Conservation (phyloP, 768 basidiomycete species). For the Boletus edulis region DNA sequence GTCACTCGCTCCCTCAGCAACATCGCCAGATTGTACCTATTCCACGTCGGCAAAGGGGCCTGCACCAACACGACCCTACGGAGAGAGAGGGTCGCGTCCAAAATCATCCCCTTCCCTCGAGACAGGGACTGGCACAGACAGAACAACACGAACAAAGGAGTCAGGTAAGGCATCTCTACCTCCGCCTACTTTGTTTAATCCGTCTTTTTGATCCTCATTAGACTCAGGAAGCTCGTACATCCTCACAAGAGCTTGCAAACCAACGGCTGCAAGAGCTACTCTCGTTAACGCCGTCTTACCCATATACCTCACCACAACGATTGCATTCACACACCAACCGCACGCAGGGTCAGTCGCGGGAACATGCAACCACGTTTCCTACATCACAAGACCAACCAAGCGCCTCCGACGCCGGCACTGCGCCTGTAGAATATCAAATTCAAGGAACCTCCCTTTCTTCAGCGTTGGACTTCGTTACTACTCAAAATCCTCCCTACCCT, state of each 20-base stretch:
- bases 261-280: conserved; percentile 28
- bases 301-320: not conserved
- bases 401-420: not conserved
- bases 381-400: not conserved
- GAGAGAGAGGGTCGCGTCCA: not conserved
- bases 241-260: conserved; percentile 11
- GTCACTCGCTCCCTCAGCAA: not conserved
- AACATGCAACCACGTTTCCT: not conserved
- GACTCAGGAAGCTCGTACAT: not conserved
- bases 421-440: not conserved
- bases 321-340: not conserved
- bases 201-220: not conserved
- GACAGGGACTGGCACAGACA: not conserved
- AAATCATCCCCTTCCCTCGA: not conserved
- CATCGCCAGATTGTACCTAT: conserved; percentile 12
- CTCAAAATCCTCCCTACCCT: conserved; percentile 4
- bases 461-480: not conserved
- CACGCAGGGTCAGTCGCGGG: conserved; percentile 1
- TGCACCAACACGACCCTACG: not conserved
- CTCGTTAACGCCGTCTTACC: conserved; percentile 5
- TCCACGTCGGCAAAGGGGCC: conserved; percentile 2
- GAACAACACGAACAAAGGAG: conserved; percentile 1
- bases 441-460: conserved; percentile 8
- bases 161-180: conserved; percentile 1
- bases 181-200: too few relatives aligned